phyloP scores from a whole-genome alignment of 1,139 yeast species.

The Taphrina deformans region DNA sequence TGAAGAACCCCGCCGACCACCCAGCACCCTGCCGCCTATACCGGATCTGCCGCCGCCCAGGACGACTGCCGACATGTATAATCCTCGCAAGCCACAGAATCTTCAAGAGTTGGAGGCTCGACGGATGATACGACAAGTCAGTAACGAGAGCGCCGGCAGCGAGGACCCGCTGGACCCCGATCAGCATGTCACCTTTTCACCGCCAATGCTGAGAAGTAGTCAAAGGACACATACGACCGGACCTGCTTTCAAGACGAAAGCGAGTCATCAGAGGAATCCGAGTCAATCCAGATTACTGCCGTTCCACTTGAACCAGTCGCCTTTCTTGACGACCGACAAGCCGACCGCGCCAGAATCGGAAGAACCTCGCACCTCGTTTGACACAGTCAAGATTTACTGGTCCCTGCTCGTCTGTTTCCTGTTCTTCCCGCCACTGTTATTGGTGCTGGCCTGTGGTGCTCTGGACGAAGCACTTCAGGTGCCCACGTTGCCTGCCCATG shows the following conservation, averaged over 20 bases:
- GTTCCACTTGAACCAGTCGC: constrained; percentile 7
- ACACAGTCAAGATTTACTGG: constrained; percentile 16
- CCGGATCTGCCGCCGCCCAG: constrained; percentile 16
- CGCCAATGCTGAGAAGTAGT: background rate
- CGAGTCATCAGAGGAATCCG: constrained; percentile 6
- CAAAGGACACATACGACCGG: background rate
- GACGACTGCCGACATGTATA: background rate
- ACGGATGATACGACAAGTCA: background rate
- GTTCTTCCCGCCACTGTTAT: constrained; percentile 13
- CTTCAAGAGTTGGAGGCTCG: constrained; percentile 3
- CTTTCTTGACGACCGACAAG: constrained; percentile 20
- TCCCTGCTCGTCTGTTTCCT: constrained; percentile 1
- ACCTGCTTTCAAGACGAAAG: background rate
- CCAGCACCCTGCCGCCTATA: constrained; percentile 24
- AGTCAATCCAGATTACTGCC: constrained; percentile 17
- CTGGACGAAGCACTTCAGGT: constrained; percentile 18
- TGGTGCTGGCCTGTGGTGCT: constrained; percentile 17
- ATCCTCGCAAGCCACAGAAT: background rate
- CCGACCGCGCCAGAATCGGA: background rate
- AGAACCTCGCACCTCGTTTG: background rate
- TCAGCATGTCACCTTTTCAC: background rate
- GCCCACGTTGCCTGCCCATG: background rate
- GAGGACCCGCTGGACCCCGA: constrained; percentile 18
- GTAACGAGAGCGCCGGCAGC: constrained; percentile 4
- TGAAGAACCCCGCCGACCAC: constrained; percentile 19